A percentile compares a stretch with the other conserved stretches of the same genome.
These are phyloP conservation scores for Thymus mandschuricus DNA, from an alignment of 257 asterid species.

Conservation along the genomic window DNA sequence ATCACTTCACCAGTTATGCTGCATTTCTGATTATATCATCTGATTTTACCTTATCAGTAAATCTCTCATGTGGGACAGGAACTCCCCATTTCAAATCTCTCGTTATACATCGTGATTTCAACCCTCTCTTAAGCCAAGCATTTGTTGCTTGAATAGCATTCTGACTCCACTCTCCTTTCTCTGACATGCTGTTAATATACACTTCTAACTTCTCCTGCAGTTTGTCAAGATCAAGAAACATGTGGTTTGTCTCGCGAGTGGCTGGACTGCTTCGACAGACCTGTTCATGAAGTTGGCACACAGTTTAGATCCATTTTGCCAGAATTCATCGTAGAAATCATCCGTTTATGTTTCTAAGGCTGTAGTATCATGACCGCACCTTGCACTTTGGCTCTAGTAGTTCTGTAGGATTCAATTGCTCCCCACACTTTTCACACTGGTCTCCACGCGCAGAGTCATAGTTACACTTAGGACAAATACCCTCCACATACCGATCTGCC, in stretches of 20 bases:
- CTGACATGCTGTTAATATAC: constrained; percentile 66
- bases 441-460: constrained; percentile 94
- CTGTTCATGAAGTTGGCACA: constrained; percentile 44
- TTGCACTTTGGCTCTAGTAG: constrained; percentile 84
- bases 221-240: constrained; percentile 89
- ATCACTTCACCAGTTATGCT: not conserved
- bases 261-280: constrained; percentile 69
- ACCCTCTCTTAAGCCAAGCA: constrained; percentile 91
- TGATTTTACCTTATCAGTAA: constrained; percentile 72
- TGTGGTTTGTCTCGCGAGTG: constrained; percentile 74
- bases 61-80: constrained; percentile 87
- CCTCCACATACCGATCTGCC: constrained; percentile 91
- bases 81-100: constrained; percentile 98
- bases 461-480: constrained; percentile 81
- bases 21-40: not conserved
- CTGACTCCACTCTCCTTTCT: constrained; percentile 95
- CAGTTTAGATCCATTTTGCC: constrained; percentile 12
- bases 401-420: constrained; percentile 85
- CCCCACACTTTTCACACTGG: constrained; percentile 90
- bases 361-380: constrained; percentile 43
- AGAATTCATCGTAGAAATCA: not conserved
- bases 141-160: constrained; percentile 83
- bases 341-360: not conserved
- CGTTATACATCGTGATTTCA: constrained; percentile 80
- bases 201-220: constrained; percentile 70